Evolutionary conservation across 768 basidiomycete species (phyloP), one percentile per base, ranked within the genome.

Genomic region (Cantharellus cinnabarinus): DNA sequence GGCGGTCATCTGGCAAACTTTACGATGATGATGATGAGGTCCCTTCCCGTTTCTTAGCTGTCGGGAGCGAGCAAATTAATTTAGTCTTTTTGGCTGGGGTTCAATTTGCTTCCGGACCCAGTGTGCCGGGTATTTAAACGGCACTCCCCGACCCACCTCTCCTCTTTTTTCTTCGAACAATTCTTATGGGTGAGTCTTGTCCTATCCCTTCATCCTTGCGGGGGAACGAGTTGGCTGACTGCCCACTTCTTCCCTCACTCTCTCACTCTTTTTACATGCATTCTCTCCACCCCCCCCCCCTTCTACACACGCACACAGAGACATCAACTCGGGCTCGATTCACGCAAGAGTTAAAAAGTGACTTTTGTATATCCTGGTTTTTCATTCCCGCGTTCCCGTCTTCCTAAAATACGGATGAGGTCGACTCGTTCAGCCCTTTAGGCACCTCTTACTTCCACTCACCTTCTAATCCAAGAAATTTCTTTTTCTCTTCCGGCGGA

Each of bases 271-370:
- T 10, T 48, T 48, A 10, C 44, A 48, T 29, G 44, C 10, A 48
- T 48, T 29, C 44, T 48, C 44, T 29, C 29, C n/a, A 37, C 52
- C 38, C 38, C 7, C 35, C 56, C 42, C 56, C 10, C 2, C 42
- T 57, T 42, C 56, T 41, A 39, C 38, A 37, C 41, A 41, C 56
- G 41, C 67, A 62, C 77, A 85, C 77, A 81, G 85, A 89, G 86
- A 80, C 68, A 78, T 85, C 85, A 89, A 87, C 89, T 89, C 87
- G 87, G 83, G 78, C 87, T 76, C 20, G 20, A 29, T 29, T 29
- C 20, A 29, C 20, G 20, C 20, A 29, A 29, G 20, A 29, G 20
- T 29, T 29, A 29, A 29, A 29, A 29, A 29, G 20, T 29, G 20
- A 29, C 20, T 68, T 85, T 82, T 72, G 69, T 72, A 75, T 82